Base-by-base conservation (phyloP, 1,284 basidiomycete genomes). In the Apiotrichum gamsii region DNA sequence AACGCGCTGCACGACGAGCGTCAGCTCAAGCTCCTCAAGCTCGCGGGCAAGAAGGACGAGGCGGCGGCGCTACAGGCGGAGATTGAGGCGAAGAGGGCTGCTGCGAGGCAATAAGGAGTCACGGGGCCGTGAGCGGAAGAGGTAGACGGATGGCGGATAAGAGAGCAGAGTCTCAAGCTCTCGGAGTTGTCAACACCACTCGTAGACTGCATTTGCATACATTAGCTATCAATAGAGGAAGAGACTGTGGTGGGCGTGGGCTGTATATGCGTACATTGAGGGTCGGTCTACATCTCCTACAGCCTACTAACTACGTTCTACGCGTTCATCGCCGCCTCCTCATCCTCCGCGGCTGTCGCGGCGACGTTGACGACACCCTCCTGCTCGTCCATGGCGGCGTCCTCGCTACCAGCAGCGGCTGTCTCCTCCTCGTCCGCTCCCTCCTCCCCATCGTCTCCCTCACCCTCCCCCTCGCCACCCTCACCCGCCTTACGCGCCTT, bases 1-100 rank as follows among this genome's bases (percentile, higher is more conserved):
- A 66, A 70, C 37, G 50, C 53, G 21, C 53, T 67, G 25, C 49
- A 45, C 41, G 47, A 51, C 37, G 53, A 55, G 45, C 54, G 65
- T 23, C 43, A 47, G 28, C 59, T 61, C 31, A 60, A 58, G 41
- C 47, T 62, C 20, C 55, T 58, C 31, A 48, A 53, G 39, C 58
- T 62, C 52, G 54, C 59, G 13, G 64, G 62, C 10, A 48, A 59
- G 24, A 62, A 61, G 48, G 59, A 64, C 14, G 45, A 44, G 28
- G 43, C 40, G 21, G 21, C 18, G 10, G 31, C 16, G 31, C 10
- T 42, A 4, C 30, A 42, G 19, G 9, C 13, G 20, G 19, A 42
- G 20, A 33, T 42, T 23, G 40, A 33, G 20, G 40, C 31, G 21
- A 21, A 32, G 31, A 30, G 40, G 4, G 14, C 21, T 15, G 21